These are phyloP conservation scores for Paramecium caudatum DNA, from an alignment of 73 alveolate species.

Conservation along the genomic window DNA sequence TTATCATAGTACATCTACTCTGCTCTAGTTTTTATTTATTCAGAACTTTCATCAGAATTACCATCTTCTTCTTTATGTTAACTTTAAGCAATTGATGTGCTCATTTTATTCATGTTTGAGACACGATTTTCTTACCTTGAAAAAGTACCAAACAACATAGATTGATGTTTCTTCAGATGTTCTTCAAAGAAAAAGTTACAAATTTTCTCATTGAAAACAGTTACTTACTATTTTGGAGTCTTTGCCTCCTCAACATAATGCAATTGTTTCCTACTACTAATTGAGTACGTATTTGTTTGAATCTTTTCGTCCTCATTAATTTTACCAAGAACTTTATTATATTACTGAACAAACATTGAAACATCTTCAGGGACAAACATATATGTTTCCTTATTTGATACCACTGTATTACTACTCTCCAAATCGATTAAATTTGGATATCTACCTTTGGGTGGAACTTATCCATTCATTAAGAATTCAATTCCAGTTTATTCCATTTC, in stretches of 20 bases:
- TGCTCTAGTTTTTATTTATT: neutral
- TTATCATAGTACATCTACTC: slow-evolving; percentile 37
- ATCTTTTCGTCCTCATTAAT: slow-evolving; percentile 43
- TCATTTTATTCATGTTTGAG: slow-evolving; percentile 26
- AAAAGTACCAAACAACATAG: neutral
- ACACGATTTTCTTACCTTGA: neutral
- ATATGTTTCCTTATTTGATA: slow-evolving; percentile 27
- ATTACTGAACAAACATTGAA: slow-evolving; percentile 5
- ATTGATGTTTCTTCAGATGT: neutral
- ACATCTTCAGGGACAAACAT: slow-evolving; percentile 55
- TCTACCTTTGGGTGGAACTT: slow-evolving; percentile 18
- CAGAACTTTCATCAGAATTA: slow-evolving; percentile 26
- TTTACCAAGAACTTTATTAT: slow-evolving; percentile 20
- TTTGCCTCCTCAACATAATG: neutral
- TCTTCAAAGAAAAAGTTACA: slow-evolving; percentile 46
- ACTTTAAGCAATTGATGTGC: neutral
- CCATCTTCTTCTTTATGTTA: neutral
- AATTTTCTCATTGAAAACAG: slow-evolving; percentile 16
- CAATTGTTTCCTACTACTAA: neutral
- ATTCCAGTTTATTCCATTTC: slow-evolving; percentile 48
- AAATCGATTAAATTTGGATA: slow-evolving; percentile 38
- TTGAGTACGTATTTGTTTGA: neutral
- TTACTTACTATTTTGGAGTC: neutral
- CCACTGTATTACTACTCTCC: slow-evolving; percentile 6
- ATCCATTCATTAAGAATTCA: slow-evolving; percentile 38